These are phyloP conservation scores for Daldinia vernicosa DNA, from an alignment of 495 filamentous ascomycete genomes.

Conservation along the genomic window DNA sequence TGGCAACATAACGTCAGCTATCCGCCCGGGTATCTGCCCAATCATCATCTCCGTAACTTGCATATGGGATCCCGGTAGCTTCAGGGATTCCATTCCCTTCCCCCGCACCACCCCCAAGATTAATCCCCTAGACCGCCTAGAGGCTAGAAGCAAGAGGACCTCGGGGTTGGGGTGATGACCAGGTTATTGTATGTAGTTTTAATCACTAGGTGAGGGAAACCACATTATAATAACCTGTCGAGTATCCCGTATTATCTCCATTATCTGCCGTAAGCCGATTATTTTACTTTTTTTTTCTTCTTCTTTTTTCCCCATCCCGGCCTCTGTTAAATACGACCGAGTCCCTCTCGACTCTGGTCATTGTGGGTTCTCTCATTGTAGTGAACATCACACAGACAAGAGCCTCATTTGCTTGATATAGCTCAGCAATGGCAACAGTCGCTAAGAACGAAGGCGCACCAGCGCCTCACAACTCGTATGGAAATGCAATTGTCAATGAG, in stretches of 20 bases:
- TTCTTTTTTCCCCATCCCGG: conserved; percentile 14
- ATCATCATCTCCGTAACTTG: conserved; percentile 24
- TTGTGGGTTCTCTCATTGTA: conserved; percentile 12
- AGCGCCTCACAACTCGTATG: conserved; percentile 11
- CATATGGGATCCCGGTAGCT: conserved; percentile 21
- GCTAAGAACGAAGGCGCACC: conserved; percentile 13
- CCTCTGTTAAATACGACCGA: conserved; percentile 33
- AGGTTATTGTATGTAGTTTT: not conserved
- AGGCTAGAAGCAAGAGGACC: not conserved
- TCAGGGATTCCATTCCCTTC: conserved; percentile 37
- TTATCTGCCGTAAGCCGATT: not conserved
- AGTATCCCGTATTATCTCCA: not conserved
- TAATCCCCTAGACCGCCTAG: conserved; percentile 25
- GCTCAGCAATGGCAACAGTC: conserved; percentile 31
- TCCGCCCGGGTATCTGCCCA: conserved; percentile 14
- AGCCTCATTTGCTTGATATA: conserved; percentile 11
- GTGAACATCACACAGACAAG: conserved; percentile 19
- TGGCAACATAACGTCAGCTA: conserved; percentile 22
- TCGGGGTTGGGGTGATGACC: conserved; percentile 22
- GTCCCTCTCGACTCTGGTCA: conserved; percentile 17
- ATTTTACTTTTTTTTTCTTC: not conserved
- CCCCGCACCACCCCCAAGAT: conserved; percentile 35
- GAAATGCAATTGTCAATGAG: conserved; percentile 21
- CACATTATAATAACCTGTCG: conserved; percentile 23
- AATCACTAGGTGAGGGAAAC: not conserved